Percentiles rank a stretch among this genome's conserved stretches.
Conservation (phyloP, 805 yeast species). For the Yamadazyma laniorum region DNA sequence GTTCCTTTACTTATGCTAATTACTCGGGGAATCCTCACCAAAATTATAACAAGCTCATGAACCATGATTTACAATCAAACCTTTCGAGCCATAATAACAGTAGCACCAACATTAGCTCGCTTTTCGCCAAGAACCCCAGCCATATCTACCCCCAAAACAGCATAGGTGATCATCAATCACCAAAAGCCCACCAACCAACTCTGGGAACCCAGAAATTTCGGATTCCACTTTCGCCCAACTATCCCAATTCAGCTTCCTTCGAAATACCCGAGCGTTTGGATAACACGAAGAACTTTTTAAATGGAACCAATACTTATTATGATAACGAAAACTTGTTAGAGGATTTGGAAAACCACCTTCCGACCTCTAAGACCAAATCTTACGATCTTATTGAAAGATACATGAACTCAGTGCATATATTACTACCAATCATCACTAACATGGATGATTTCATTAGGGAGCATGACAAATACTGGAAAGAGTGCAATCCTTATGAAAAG, state of each 20-base stretch:
- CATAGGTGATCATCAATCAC: background rate
- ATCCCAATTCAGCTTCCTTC: constrained; percentile 5
- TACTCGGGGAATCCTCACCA: constrained; percentile 11
- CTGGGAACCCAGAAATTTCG: background rate
- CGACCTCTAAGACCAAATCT: constrained; percentile 42
- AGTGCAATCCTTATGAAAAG: constrained; percentile 18
- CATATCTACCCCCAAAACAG: constrained; percentile 12
- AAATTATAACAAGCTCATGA: constrained; percentile 2
- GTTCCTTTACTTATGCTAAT: constrained; percentile 33
- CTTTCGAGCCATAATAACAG: constrained; percentile 11
- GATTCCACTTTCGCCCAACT: background rate
- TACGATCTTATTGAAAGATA: constrained; percentile 49
- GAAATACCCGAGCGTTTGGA: constrained; percentile 10
- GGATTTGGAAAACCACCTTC: constrained; percentile 44
- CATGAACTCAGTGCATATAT: constrained; percentile 51
- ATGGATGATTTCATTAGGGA: constrained; percentile 41
- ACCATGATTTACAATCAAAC: constrained; percentile 2
- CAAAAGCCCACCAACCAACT: constrained; percentile 5
- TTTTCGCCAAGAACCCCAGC: constrained; percentile 15
- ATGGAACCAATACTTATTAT: constrained; percentile 40
- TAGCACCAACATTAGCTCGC: constrained; percentile 12
- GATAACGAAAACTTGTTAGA: constrained; percentile 32
- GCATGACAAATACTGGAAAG: constrained; percentile 52
- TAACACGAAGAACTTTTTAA: constrained; percentile 21
- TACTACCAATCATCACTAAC: constrained; percentile 52